Percentiles rank a stretch among this genome's conserved stretches.
These are phyloP conservation scores for Inonotus hispidus DNA, from an alignment of 1,284 basidiomycete species.

Conservation along the genomic window DNA sequence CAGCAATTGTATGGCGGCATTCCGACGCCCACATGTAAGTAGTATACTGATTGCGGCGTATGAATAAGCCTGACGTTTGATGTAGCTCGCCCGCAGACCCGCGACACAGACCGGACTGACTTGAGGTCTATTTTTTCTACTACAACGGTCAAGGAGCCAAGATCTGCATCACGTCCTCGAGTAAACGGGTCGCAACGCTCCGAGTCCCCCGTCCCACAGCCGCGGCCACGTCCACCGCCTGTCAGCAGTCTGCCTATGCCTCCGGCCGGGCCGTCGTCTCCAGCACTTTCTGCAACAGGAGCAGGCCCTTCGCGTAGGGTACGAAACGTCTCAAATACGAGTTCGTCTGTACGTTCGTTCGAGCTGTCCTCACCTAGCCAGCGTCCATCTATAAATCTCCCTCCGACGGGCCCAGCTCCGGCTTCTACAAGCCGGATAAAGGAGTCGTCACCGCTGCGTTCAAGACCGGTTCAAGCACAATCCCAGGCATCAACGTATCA, in stretches of 20 bases:
- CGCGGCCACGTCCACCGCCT: constrained; percentile 6
- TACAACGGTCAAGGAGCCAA: constrained; percentile 11
- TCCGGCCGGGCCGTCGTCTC: constrained; percentile 10
- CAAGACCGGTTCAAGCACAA: constrained; percentile 12
- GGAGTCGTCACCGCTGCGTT: constrained; percentile 12
- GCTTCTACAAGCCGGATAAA: constrained; percentile 6
- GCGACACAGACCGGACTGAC: constrained; percentile 2
- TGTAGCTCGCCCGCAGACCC: constrained; percentile 4
- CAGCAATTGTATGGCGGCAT: constrained; percentile 10
- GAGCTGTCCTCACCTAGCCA: constrained; percentile 1
- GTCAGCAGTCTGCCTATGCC: constrained; percentile 9
- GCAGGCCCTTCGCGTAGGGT: not conserved
- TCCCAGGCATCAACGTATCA: constrained; percentile 7
- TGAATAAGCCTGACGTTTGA: not conserved
- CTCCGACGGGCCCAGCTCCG: constrained; percentile 3
- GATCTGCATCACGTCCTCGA: constrained; percentile 6
- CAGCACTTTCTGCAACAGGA: constrained; percentile 9
- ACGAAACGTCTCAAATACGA: constrained; percentile 7
- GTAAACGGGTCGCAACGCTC: constrained; percentile 4
- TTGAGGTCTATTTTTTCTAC: constrained; percentile 11
- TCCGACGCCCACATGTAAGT: constrained; percentile 3
- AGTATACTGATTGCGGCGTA: not conserved
- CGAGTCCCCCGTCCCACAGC: constrained; percentile 5
- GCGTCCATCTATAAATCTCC: constrained; percentile 5
- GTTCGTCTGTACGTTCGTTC: constrained; percentile 5